Conservation (phyloP, 1,284 basidiomycete species). For the Cutaneotrichosporon cavernicola region DNA sequence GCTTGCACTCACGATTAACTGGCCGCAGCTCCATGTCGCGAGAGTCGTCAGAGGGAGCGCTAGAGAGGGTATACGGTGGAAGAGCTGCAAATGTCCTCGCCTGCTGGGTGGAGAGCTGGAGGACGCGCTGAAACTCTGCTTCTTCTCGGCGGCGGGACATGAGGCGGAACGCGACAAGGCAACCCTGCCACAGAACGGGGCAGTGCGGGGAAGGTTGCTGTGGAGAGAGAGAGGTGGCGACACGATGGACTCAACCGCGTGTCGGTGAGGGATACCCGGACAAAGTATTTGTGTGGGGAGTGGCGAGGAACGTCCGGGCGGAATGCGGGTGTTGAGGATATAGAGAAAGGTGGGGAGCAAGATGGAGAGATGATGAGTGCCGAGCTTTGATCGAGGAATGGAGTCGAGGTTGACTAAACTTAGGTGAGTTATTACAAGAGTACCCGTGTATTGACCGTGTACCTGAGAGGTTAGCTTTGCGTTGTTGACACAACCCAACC, state of each 20-base stretch:
- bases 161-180: not conserved
- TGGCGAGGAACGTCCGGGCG: not conserved
- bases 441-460: too few relatives aligned
- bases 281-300: not conserved
- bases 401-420: not conserved
- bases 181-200: not conserved
- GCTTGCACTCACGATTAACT: constrained; percentile 13
- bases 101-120: constrained; percentile 44
- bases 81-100: constrained; percentile 19
- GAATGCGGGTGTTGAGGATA: not conserved
- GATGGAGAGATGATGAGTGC: not conserved
- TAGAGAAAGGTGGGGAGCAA: not conserved
- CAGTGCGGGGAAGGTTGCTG: not conserved
- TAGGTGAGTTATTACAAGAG: not conserved
- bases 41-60: constrained; percentile 34
- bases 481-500: not conserved
- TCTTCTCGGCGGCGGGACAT: constrained; percentile 40
- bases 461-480: too few relatives aligned
- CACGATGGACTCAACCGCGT: not conserved
- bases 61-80: constrained; percentile 31
- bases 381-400: not conserved
- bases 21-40: constrained; percentile 39
- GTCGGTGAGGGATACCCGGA: not conserved
- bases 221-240: not conserved
- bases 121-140: constrained; percentile 41